phyloP scores from a whole-genome alignment of 2,329 filamentous ascomycete species.

The Ceratocystis lukuohia region DNA sequence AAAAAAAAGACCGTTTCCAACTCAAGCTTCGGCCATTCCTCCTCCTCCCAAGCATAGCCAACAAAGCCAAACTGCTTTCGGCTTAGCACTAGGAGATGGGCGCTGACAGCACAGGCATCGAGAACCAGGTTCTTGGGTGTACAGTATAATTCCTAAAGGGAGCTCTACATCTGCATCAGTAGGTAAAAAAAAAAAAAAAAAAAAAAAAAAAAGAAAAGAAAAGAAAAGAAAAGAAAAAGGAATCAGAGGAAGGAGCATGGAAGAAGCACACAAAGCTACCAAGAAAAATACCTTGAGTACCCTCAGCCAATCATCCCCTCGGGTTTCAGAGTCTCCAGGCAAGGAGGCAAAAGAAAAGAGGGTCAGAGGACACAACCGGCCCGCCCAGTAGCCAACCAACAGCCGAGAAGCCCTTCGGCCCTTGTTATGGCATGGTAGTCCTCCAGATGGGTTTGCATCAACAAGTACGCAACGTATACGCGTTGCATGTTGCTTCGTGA shows the following conservation, averaged over 20 bases:
- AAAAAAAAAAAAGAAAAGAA: background rate
- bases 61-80: conserved; percentile 7
- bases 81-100: background rate
- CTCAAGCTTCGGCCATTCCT: background rate
- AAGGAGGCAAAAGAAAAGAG: background rate
- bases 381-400: background rate
- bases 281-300: background rate
- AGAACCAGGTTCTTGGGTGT: conserved; percentile 12
- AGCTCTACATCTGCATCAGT: background rate
- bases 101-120: background rate
- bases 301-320: background rate
- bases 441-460: background rate
- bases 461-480: background rate
- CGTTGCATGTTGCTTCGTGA: background rate
- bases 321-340: background rate
- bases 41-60: background rate
- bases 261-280: background rate
- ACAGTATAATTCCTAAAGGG: background rate
- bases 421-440: background rate
- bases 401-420: background rate
- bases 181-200: too few relatives aligned
- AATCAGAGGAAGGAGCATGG: background rate
- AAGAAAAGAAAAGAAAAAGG: background rate
- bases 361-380: background rate
- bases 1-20: background rate